Base-by-base conservation (phyloP, 345 rosid species). In the Eucalyptus coolabah region DNA sequence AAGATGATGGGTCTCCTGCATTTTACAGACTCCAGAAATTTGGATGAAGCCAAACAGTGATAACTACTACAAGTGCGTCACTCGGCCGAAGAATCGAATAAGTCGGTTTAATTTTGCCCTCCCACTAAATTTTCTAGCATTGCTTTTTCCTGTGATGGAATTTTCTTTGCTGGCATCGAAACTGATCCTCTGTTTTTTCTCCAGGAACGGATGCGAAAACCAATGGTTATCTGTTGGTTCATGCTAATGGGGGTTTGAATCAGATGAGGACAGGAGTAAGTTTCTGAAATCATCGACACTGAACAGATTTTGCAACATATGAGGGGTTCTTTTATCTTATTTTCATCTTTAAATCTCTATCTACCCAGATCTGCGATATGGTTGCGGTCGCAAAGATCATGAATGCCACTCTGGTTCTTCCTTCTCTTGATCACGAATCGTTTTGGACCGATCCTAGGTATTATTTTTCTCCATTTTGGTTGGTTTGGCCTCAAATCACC, bases 251-350 rank as follows among this genome's bases (percentile, higher is more conserved):
- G 53, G 99, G 99, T 91, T 88, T 98, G 93, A 98, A 98, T 94
- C 99, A 98, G 94, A 98, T 98, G 99, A 96, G 99, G 94, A 95
- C 99, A n/a, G 99, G 99, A 81, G 99, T 97, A 93, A 92, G 97
- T 93, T 90, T 72, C 42, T 24, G 32, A 60, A 50, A 21, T 16
- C 63, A 23, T 56, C 5, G 28, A 37, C 32, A 23, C 30, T 34
- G 85, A 32, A 49, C 60, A 60, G 24, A 51, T 83, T 32, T 50
- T 45, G 49, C 24, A 72, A 69, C 65, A 34, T 63, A 34, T 50
- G 23, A 40, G 23, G 32, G 28, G 45, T 37, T 45, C 67, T 60
- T 90, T 50, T 47, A 67, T 56, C 54, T 86, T 65, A 40, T 53
- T n/a, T 17, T 42, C 69, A 30, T 56, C 89, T 86, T 50, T 50